phyloP scores from a whole-genome alignment of 345 rosid genomes.

The Populus pruinosa region DNA sequence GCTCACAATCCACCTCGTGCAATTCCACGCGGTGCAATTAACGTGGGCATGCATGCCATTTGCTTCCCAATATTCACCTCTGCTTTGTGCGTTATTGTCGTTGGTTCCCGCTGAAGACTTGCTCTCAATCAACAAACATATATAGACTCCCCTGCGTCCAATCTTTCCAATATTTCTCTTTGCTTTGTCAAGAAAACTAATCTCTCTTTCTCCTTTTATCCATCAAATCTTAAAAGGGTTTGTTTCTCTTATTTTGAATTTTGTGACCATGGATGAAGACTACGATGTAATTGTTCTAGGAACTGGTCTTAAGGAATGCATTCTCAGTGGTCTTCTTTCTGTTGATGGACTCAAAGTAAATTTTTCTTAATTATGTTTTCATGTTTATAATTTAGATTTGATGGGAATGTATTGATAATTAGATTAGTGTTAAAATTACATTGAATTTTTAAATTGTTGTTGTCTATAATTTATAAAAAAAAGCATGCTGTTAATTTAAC shows the following conservation, averaged over 20 bases:
- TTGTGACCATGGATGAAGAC: slow-evolving; percentile 70
- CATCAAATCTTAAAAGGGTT: neutral
- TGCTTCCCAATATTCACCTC: too few species aligned
- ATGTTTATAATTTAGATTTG: neutral
- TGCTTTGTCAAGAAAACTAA: neutral
- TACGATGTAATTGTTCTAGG: slow-evolving; percentile 96
- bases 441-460: neutral
- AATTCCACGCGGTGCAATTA: too few species aligned
- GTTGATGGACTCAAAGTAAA: slow-evolving; percentile 87
- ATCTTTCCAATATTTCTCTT: neutral
- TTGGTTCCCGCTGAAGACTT: slow-evolving; percentile 37
- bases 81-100: slow-evolving; percentile 17
- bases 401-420: neutral
- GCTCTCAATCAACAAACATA: slow-evolving; percentile 16
- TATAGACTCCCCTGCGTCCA: neutral
- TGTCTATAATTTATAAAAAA: neutral
- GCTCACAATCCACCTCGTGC: too few species aligned
- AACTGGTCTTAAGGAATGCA: slow-evolving; percentile 93
- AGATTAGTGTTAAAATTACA: neutral
- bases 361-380: neutral
- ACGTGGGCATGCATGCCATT: neutral
- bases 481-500: neutral
- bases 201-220: neutral
- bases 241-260: neutral
- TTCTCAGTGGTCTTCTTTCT: slow-evolving; percentile 91